A percentile compares a stretch with the other conserved stretches of the same genome.
Conservation (phyloP, 2,329 filamentous ascomycete genomes). For the Scolecobasidium constrictum region DNA sequence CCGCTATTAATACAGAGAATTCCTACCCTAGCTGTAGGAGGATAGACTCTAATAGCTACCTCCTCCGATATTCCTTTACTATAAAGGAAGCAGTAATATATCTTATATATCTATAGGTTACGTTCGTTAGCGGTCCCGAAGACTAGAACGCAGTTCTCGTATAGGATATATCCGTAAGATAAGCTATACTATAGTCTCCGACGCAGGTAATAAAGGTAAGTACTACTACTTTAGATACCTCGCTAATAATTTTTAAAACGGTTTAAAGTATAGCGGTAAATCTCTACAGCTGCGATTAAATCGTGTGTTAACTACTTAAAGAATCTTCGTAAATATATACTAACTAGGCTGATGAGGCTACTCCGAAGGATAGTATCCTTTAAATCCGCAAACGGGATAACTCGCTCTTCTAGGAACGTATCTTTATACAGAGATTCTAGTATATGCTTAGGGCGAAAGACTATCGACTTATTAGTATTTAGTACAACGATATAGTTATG, state of each 20-base stretch:
- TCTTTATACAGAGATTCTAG: slow-evolving; percentile 12
- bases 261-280: slow-evolving; percentile 7
- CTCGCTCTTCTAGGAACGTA: slow-evolving; percentile 3
- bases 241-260: slow-evolving; percentile 11
- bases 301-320: slow-evolving; percentile 11
- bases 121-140: slow-evolving; percentile 10
- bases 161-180: slow-evolving; percentile 12
- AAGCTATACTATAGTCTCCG: slow-evolving; percentile 13
- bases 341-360: slow-evolving; percentile 13
- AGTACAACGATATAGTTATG: not conserved
- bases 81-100: slow-evolving; percentile 12
- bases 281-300: slow-evolving; percentile 9
- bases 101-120: slow-evolving; percentile 12
- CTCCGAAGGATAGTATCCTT: slow-evolving; percentile 12
- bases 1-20: slow-evolving; percentile 13
- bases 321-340: slow-evolving; percentile 10
- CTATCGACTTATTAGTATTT: slow-evolving; percentile 6
- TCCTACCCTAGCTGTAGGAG: slow-evolving; percentile 12
- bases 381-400: slow-evolving; percentile 5
- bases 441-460: slow-evolving; percentile 10
- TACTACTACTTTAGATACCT: slow-evolving; percentile 13
- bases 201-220: slow-evolving; percentile 12
- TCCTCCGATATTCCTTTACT: slow-evolving; percentile 11
- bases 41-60: slow-evolving; percentile 11
- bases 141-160: slow-evolving; percentile 13